These are phyloP conservation scores for Castanea sativa DNA, from an alignment of 306 rosid genomes.

Conservation along the genomic window DNA sequence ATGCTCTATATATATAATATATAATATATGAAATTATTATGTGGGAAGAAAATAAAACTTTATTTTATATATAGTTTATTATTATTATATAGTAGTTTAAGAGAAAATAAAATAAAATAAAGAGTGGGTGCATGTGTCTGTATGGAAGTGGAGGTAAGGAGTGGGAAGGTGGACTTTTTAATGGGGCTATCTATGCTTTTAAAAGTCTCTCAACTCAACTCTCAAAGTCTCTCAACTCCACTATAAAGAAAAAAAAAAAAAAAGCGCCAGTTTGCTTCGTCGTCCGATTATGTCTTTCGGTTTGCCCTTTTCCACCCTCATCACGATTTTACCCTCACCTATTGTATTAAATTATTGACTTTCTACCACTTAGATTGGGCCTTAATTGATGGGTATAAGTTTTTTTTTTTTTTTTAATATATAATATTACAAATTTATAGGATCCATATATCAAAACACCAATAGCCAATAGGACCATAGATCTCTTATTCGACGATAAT, in stretches of 20 bases:
- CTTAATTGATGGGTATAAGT: no score
- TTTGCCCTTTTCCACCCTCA: conserved; percentile 11
- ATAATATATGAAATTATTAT: background rate
- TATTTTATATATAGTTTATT: background rate
- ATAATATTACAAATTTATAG: no score
- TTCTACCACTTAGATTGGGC: background rate
- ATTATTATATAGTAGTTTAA: background rate
- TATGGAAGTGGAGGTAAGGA: conserved; percentile 7
- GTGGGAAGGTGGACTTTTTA: background rate
- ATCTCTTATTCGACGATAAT: no score
- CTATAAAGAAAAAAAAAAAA: conserved; percentile 1
- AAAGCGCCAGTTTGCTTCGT: conserved; percentile 34
- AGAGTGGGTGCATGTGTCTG: conserved; percentile 19
- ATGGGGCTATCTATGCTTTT: background rate
- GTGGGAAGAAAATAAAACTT: background rate
- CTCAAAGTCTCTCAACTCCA: background rate
- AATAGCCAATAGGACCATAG: no score
- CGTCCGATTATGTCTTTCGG: conserved; percentile 15
- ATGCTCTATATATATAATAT: background rate
- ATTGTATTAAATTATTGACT: background rate
- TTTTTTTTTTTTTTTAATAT: no score
- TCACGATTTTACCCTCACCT: background rate
- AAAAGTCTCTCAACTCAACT: no score
- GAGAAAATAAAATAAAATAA: background rate
- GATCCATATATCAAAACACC: no score